A percentile compares a stretch with the other conserved stretches of the same genome.
Evolutionary conservation across 805 yeast genomes (phyloP).

Genomic region (Ogataea nonfermentans): DNA sequence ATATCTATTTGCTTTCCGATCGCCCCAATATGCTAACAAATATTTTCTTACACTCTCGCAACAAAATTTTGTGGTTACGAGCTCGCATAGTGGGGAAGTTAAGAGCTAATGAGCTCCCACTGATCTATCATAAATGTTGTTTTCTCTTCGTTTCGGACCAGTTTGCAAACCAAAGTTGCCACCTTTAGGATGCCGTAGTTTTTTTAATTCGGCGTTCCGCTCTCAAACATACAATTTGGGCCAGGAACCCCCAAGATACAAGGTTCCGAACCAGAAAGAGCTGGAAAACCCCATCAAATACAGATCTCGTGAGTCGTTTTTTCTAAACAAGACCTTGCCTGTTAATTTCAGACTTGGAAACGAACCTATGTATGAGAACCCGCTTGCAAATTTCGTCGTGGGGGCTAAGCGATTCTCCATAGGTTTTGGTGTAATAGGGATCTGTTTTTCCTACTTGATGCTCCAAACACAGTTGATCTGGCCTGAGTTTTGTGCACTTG

Average conservation of each 20-base stretch:
- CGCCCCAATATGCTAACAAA: conserved; percentile 6
- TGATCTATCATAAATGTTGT: conserved; percentile 9
- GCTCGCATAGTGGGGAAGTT: conserved; percentile 8
- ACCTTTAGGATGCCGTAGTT: background rate
- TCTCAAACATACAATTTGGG: conserved; percentile 28
- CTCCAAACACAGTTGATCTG: conserved; percentile 52
- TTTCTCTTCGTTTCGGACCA: background rate
- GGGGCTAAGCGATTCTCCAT: conserved; percentile 60
- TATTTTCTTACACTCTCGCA: conserved; percentile 6
- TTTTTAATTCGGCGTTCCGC: background rate
- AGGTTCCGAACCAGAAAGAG: conserved; percentile 25
- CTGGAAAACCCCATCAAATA: conserved; percentile 23
- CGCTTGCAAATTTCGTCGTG: conserved; percentile 59
- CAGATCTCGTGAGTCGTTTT: conserved; percentile 32
- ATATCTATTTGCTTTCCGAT: background rate
- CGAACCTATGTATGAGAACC: conserved; percentile 63
- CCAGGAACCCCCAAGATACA: conserved; percentile 29
- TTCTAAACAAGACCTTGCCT: conserved; percentile 40
- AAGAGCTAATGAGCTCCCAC: conserved; percentile 1
- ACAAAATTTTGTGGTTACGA: conserved; percentile 11
- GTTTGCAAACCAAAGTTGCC: background rate
- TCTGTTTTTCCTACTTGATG: conserved; percentile 61
- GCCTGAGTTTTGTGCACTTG: conserved; percentile 43
- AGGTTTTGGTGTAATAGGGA: conserved; percentile 59
- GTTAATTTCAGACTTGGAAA: conserved; percentile 53